Conservation (phyloP, 2,329 filamentous ascomycete species). For the Exophiala oligosperma region DNA sequence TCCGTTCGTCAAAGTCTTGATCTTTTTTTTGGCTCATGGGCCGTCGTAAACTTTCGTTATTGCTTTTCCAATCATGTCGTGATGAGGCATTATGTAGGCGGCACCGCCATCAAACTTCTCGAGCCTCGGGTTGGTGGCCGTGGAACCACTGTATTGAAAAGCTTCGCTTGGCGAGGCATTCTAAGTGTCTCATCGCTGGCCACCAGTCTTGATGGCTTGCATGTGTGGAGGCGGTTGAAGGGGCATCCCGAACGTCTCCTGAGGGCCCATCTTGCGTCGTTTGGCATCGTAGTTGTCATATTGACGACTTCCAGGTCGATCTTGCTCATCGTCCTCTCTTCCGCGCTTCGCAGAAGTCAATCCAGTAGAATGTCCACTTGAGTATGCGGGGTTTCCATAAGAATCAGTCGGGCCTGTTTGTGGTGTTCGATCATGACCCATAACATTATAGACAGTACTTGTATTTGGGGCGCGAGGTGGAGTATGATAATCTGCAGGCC, state of each 20-base stretch:
- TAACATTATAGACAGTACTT: slow-evolving; percentile 85
- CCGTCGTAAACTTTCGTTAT: slow-evolving; percentile 29
- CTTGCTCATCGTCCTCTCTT: slow-evolving; percentile 64
- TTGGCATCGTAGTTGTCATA: slow-evolving; percentile 66
- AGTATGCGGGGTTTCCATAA: slow-evolving; percentile 69
- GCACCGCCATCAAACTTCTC: no score
- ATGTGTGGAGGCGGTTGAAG: slow-evolving; percentile 41
- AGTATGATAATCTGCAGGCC: slow-evolving; percentile 70
- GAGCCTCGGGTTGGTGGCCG: neutral
- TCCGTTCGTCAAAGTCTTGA: slow-evolving; percentile 27
- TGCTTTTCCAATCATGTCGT: slow-evolving; percentile 26
- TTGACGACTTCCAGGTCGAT: slow-evolving; percentile 62
- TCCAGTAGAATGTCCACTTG: slow-evolving; percentile 69
- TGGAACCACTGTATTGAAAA: slow-evolving; percentile 4
- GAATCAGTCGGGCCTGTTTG: slow-evolving; percentile 70
- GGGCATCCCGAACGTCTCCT: slow-evolving; percentile 52
- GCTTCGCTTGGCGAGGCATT: slow-evolving; percentile 1
- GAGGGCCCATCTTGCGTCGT: slow-evolving; percentile 71
- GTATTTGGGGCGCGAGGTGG: slow-evolving; percentile 70
- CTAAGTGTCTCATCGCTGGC: slow-evolving; percentile 23
- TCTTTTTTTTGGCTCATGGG: slow-evolving; percentile 24
- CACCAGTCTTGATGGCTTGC: slow-evolving; percentile 47
- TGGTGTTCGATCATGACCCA: slow-evolving; percentile 73
- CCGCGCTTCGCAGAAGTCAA: slow-evolving; percentile 59
- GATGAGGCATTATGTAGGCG: slow-evolving; percentile 15